Conservation (phyloP, 1,284 basidiomycete genomes). For the Grifola frondosa region DNA sequence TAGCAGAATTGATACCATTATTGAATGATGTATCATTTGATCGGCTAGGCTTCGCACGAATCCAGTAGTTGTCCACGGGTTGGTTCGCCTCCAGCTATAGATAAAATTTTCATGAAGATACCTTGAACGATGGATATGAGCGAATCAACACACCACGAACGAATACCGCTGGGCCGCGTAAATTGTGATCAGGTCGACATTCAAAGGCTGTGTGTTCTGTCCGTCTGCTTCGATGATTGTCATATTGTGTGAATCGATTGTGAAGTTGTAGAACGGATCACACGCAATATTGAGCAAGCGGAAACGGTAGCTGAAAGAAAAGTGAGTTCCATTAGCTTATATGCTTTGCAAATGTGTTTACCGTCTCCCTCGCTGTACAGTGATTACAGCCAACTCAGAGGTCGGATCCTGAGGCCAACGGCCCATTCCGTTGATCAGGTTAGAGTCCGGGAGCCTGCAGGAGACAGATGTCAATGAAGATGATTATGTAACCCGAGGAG, state of each 20-base stretch:
- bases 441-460: constrained; percentile 25
- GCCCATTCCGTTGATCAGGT: constrained; percentile 52
- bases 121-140: constrained; percentile 10
- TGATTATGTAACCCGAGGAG: not conserved
- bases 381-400: constrained; percentile 33
- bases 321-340: not conserved
- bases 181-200: constrained; percentile 40
- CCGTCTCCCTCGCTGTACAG: constrained; percentile 33
- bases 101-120: constrained; percentile 17
- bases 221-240: constrained; percentile 53
- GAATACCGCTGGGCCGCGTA: constrained; percentile 35
- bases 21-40: constrained; percentile 28
- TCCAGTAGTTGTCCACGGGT: constrained; percentile 41
- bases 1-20: constrained; percentile 41
- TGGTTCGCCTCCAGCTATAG: constrained; percentile 33
- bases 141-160: constrained; percentile 13
- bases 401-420: constrained; percentile 24
- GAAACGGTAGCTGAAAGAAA: constrained; percentile 25
- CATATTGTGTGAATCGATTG: constrained; percentile 43
- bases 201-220: constrained; percentile 36
- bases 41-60: constrained; percentile 39
- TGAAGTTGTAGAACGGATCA: constrained; percentile 27
- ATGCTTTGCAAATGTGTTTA: constrained; percentile 1
- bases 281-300: constrained; percentile 49
- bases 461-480: not conserved